Percentiles rank a stretch among this genome's conserved stretches.
These are phyloP conservation scores for Septoria petroselini DNA, from an alignment of 2,329 filamentous ascomycete species.

Conservation along the genomic window DNA sequence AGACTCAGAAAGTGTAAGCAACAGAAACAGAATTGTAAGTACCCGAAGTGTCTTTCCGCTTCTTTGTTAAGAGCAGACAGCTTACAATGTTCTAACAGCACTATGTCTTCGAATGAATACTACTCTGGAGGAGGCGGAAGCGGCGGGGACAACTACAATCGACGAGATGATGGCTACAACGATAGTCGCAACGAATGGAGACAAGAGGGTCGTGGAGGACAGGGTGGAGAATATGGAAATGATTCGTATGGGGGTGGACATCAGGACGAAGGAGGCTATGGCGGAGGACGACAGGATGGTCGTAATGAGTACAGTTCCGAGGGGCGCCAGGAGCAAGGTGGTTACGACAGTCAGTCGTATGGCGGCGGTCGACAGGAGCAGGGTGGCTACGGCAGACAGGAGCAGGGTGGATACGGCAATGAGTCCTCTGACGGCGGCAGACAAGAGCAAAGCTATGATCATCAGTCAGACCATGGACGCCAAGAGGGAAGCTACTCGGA, in stretches of 20 bases:
- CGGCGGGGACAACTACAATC: slow-evolving; percentile 21
- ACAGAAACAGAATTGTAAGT: background rate
- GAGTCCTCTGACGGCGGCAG: slow-evolving; percentile 19
- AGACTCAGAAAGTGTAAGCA: no score
- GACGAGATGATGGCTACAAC: slow-evolving; percentile 15
- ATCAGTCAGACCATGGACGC: slow-evolving; percentile 34
- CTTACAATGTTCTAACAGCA: background rate
- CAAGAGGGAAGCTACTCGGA: slow-evolving; percentile 33
- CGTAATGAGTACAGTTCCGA: slow-evolving; percentile 10
- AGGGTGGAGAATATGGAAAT: slow-evolving; percentile 19
- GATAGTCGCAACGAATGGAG: slow-evolving; percentile 22
- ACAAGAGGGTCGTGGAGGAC: slow-evolving; percentile 17
- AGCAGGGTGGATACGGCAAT: slow-evolving; percentile 13
- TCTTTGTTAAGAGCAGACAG: background rate
- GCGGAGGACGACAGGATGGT: slow-evolving; percentile 23
- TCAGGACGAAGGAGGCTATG: slow-evolving; percentile 12
- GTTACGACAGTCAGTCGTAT: slow-evolving; percentile 5
- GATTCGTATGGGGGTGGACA: slow-evolving; percentile 20
- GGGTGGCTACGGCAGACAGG: slow-evolving; percentile 19
- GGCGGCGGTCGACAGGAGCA: slow-evolving; percentile 15
- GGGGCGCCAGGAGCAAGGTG: slow-evolving; percentile 14
- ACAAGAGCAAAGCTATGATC: slow-evolving; percentile 27
- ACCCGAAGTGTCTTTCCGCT: no score
- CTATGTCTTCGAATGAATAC: slow-evolving; percentile 32
- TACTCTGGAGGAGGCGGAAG: slow-evolving; percentile 30